Evolutionary conservation across 768 basidiomycete genomes (phyloP).

Genomic region (Tulasnella sp.): DNA sequence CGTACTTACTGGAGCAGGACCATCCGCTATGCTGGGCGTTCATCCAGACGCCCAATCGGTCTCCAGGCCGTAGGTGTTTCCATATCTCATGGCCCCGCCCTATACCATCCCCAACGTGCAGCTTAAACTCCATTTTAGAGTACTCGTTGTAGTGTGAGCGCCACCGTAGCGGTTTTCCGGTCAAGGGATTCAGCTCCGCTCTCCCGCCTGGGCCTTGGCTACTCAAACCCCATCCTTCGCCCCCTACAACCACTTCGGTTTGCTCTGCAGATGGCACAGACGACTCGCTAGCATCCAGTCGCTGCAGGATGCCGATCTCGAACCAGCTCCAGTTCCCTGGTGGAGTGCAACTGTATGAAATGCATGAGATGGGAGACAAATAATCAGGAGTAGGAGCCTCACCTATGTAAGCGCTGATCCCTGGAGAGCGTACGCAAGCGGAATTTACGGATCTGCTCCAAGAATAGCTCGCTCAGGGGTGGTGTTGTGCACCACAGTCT

Average conservation of each 20-base stretch:
- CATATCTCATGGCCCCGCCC: slow-evolving; percentile 7
- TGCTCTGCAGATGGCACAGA: too few species aligned
- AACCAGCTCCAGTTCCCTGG: slow-evolving; percentile 13
- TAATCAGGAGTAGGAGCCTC: background rate
- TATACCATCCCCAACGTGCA: background rate
- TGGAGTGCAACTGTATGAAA: background rate
- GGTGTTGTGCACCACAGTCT: background rate
- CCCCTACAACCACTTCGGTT: too few species aligned
- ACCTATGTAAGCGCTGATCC: slow-evolving; percentile 11
- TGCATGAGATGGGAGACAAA: background rate
- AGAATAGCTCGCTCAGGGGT: background rate
- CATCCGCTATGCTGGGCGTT: background rate
- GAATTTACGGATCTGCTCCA: background rate
- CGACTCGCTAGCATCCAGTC: background rate
- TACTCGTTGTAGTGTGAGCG: background rate
- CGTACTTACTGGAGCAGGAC: background rate
- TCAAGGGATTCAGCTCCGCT: too few species aligned
- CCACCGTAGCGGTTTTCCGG: background rate
- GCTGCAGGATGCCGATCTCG: slow-evolving; percentile 2
- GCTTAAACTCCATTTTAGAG: background rate
- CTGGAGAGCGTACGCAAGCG: background rate
- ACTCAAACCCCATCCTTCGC: too few species aligned
- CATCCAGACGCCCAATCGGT: slow-evolving; percentile 8
- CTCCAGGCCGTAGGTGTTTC: background rate
- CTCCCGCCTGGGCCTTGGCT: too few species aligned